phyloP scores from a whole-genome alignment of 2,329 filamentous ascomycete genomes.

The Curvularia lunata region DNA sequence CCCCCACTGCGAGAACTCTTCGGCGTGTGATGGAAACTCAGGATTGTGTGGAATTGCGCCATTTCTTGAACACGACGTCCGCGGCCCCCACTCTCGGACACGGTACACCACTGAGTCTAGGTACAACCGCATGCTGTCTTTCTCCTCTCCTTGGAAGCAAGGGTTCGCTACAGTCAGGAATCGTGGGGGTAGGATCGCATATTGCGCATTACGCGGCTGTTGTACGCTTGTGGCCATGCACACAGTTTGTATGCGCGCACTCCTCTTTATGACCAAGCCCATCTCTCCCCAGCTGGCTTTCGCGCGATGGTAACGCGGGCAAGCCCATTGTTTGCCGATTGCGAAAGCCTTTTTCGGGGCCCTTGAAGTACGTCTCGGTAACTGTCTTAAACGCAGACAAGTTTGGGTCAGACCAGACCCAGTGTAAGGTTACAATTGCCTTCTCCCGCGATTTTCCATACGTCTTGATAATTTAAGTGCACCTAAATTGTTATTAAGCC shows the following conservation, averaged over 20 bases:
- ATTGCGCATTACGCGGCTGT: conserved; percentile 3
- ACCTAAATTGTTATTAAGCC: background rate
- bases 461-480: background rate
- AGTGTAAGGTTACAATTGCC: background rate
- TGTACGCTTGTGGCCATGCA: conserved; percentile 1
- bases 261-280: background rate
- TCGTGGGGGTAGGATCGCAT: conserved; percentile 3
- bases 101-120: conserved; percentile 15
- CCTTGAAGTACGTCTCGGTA: background rate
- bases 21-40: conserved; percentile 18
- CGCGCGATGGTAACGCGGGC: background rate
- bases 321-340: background rate
- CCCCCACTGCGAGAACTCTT: conserved; percentile 27
- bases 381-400: background rate
- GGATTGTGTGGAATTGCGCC: conserved; percentile 32
- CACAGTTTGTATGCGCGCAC: background rate
- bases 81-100: conserved; percentile 33
- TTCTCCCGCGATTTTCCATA: background rate
- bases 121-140: background rate
- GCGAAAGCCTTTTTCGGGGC: background rate
- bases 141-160: conserved; percentile 8
- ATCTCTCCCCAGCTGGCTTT: background rate
- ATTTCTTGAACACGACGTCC: conserved; percentile 21
- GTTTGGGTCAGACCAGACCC: background rate
- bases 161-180: background rate